These are phyloP conservation scores for Penicillium cinerascens DNA, from an alignment of 495 filamentous ascomycete genomes.

Conservation along the genomic window DNA sequence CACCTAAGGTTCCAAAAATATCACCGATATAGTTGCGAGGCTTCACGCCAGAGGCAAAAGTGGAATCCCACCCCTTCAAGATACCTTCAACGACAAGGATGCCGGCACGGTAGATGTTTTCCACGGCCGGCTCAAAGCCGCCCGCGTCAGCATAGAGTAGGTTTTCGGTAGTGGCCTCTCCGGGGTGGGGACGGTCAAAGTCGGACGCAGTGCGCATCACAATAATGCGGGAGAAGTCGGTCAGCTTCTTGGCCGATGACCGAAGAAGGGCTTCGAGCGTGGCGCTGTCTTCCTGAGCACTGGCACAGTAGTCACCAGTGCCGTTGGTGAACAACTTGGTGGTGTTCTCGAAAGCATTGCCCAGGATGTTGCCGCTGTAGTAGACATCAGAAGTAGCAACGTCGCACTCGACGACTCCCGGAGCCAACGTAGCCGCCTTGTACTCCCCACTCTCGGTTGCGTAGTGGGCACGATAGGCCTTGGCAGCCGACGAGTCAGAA, in stretches of 20 bases:
- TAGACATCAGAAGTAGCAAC: slow-evolving; percentile 70
- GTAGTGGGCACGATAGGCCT: slow-evolving; percentile 60
- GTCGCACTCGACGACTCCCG: slow-evolving; percentile 63
- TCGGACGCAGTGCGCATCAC: slow-evolving; percentile 71
- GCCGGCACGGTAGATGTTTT: slow-evolving; percentile 67
- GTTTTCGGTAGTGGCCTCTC: slow-evolving; percentile 50
- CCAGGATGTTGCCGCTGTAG: slow-evolving; percentile 59
- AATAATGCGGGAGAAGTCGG: slow-evolving; percentile 67
- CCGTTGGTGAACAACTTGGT: slow-evolving; percentile 66
- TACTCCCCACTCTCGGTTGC: slow-evolving; percentile 39
- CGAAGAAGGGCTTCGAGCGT: slow-evolving; percentile 65
- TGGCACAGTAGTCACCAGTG: slow-evolving; percentile 63
- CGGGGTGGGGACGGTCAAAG: slow-evolving; percentile 66
- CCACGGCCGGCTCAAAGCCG: slow-evolving; percentile 53
- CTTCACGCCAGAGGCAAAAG: slow-evolving; percentile 56
- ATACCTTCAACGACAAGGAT: slow-evolving; percentile 67
- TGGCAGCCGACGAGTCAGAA: slow-evolving; percentile 49
- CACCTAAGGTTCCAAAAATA: slow-evolving; percentile 65
- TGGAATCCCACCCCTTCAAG: slow-evolving; percentile 54
- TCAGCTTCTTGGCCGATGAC: slow-evolving; percentile 47
- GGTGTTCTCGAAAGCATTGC: slow-evolving; percentile 62
- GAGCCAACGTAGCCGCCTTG: slow-evolving; percentile 47
- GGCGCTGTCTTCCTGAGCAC: slow-evolving; percentile 74
- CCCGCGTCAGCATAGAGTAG: slow-evolving; percentile 57
- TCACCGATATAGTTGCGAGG: slow-evolving; percentile 70